phyloP scores from a whole-genome alignment of 176 grass and related monocot genomes.

The sorghum (Sorghum bicolor) region Sorghum_bicolor_NCBIv3 NC_012874.2:62917501-62918000 shows the following conservation, averaged over 20 bases:
- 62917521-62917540: neutral
- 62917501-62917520: neutral
- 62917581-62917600: too few species aligned
- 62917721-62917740: too few species aligned
- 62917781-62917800: neutral
- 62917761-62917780: neutral
- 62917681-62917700: neutral
- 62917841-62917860: neutral
- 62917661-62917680: neutral
- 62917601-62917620: neutral
- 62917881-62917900: neutral
- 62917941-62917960: neutral
- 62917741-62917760: neutral
- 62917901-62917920: neutral
- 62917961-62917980: neutral
- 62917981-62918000: neutral
- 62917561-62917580: neutral
- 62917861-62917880: too few species aligned
- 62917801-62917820: neutral
- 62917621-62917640: neutral
- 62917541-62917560: neutral
- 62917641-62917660: neutral
- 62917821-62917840: neutral
- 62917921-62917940: neutral
- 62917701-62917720: too few species aligned